A percentile compares a stretch with the other conserved stretches of the same genome.
Evolutionary conservation across 306 rosid genomes (phyloP).

Genomic region (Ormosia semicastrata): DNA sequence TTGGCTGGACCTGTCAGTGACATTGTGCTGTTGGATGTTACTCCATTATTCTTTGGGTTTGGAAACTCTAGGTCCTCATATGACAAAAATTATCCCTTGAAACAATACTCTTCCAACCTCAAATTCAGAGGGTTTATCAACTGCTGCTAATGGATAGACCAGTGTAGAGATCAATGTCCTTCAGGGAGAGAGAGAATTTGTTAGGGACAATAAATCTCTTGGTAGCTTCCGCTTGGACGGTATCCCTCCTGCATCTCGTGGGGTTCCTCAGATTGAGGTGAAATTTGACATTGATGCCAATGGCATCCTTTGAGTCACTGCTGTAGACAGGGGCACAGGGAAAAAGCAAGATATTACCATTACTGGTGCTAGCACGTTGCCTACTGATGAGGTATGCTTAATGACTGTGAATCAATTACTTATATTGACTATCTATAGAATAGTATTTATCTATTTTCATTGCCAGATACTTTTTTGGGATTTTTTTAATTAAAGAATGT

Average conservation of each 20-base stretch:
- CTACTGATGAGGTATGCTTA: slow-evolving; percentile 74
- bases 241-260: slow-evolving; percentile 93
- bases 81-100: slow-evolving; percentile 95
- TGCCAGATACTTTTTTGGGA: neutral
- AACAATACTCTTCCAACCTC: slow-evolving; percentile 97
- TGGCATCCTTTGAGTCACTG: slow-evolving; percentile 85
- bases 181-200: slow-evolving; percentile 95
- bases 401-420: neutral
- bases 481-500: neutral
- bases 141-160: slow-evolving; percentile 94
- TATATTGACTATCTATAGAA: neutral
- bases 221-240: slow-evolving; percentile 98
- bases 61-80: slow-evolving; percentile 90
- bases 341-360: slow-evolving; percentile 95
- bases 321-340: slow-evolving; percentile 91
- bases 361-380: slow-evolving; percentile 97
- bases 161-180: slow-evolving; percentile 94
- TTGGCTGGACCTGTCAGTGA: slow-evolving; percentile 89
- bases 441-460: neutral
- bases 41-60: slow-evolving; percentile 81
- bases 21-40: slow-evolving; percentile 86
- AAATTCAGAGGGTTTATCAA: slow-evolving; percentile 92
- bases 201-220: slow-evolving; percentile 92
- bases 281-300: slow-evolving; percentile 95
- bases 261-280: slow-evolving; percentile 98